Conservation (phyloP, 1,284 basidiomycete genomes). For the Malassezia slooffiae region DNA sequence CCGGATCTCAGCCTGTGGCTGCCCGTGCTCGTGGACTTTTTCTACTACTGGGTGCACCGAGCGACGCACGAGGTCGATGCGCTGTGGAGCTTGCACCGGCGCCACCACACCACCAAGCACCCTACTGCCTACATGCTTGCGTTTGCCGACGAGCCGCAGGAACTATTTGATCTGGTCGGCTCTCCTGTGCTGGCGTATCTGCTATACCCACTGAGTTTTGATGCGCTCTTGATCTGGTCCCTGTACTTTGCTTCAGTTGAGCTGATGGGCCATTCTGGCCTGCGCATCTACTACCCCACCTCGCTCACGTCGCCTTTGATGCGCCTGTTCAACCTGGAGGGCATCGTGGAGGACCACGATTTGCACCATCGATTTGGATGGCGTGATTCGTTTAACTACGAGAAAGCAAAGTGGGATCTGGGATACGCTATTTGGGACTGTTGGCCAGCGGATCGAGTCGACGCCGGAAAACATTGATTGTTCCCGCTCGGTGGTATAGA, state of each 20-base stretch:
- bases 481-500: no score
- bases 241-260: slow-evolving; percentile 24
- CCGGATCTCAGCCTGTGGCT: slow-evolving; percentile 11
- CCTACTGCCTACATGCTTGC: slow-evolving; percentile 25
- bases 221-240: slow-evolving; percentile 19
- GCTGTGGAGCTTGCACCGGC: slow-evolving; percentile 25
- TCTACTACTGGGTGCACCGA: slow-evolving; percentile 37
- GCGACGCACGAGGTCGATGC: slow-evolving; percentile 27
- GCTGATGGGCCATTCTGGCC: slow-evolving; percentile 29
- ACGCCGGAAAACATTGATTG: slow-evolving; percentile 14
- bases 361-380: slow-evolving; percentile 43
- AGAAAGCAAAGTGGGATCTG: slow-evolving; percentile 42
- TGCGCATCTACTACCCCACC: slow-evolving; percentile 26
- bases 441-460: slow-evolving; percentile 29
- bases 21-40: slow-evolving; percentile 21
- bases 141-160: slow-evolving; percentile 34
- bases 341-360: slow-evolving; percentile 43
- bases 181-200: slow-evolving; percentile 28
- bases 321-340: slow-evolving; percentile 22
- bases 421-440: slow-evolving; percentile 40
- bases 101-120: slow-evolving; percentile 34
- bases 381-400: slow-evolving; percentile 35
- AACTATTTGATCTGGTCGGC: slow-evolving; percentile 29
- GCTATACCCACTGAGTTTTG: slow-evolving; percentile 21
- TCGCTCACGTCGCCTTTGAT: slow-evolving; percentile 22